These are phyloP conservation scores for Lantana camara DNA, from an alignment of 257 asterid genomes.

Conservation along the genomic window DNA sequence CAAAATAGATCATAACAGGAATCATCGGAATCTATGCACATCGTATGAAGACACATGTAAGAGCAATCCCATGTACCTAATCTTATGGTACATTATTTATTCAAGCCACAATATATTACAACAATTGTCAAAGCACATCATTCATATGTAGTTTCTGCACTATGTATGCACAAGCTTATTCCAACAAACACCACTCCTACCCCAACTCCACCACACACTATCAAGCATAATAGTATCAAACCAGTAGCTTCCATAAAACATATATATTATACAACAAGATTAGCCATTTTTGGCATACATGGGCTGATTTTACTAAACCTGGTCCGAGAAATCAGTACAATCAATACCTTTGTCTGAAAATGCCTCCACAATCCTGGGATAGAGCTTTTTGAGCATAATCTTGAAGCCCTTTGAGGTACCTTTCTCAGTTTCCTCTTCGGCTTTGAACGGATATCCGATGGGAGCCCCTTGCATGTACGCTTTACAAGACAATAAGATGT, in stretches of 20 bases:
- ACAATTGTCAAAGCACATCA: slow-evolving; percentile 1
- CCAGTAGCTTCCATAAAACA: slow-evolving; percentile 1
- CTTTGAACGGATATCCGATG: slow-evolving; percentile 53
- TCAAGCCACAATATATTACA: slow-evolving; percentile 36
- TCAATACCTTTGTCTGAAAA: slow-evolving; percentile 63
- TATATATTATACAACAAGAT: slow-evolving; percentile 24
- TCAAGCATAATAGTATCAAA: slow-evolving; percentile 23
- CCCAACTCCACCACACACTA: not conserved
- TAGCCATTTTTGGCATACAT: not conserved
- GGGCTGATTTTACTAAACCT: slow-evolving; percentile 26
- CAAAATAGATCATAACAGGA: no score
- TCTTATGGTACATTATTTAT: slow-evolving; percentile 16
- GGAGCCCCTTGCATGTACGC: slow-evolving; percentile 84
- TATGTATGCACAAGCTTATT: slow-evolving; percentile 19
- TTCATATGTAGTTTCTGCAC: slow-evolving; percentile 11
- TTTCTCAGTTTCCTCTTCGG: slow-evolving; percentile 40
- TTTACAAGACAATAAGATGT: slow-evolving; percentile 65
- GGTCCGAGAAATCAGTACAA: slow-evolving; percentile 42
- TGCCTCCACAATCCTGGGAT: slow-evolving; percentile 72
- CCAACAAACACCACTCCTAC: not conserved
- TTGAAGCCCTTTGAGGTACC: slow-evolving; percentile 89
- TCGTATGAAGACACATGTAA: not conserved
- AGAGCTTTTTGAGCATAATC: slow-evolving; percentile 80
- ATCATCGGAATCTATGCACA: not conserved
- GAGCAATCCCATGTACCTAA: slow-evolving; percentile 12